Evolutionary conservation across 176 grass and related monocot genomes (phyloP), one percentile per base, ranked within the genome.

Genomic region (Miscanthus lutarioriparius): DNA sequence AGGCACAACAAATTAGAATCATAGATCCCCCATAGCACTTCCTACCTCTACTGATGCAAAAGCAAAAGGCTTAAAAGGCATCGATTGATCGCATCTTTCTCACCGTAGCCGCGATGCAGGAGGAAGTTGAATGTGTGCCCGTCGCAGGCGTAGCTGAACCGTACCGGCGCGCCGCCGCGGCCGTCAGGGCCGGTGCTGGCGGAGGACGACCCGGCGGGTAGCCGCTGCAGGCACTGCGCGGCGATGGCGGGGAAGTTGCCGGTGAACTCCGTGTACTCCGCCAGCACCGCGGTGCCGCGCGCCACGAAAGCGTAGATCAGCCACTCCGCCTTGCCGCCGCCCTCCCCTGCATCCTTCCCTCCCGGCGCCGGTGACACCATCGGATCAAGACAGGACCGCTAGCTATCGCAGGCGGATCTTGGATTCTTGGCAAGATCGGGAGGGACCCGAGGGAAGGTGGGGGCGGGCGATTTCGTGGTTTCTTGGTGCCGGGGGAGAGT

Each of bases 211-310:
- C 77, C 62, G 4, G 90, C 90, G 20, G 95, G 95, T 40, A 97
- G 87, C 71, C 94, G 90, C 72, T 95, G 92, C 72, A 97, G 89
- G 82, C 95, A 97, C 78, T 90, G 92, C 53, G 84, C 79, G 0
- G 95, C 92, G 70, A 97, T 92, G 53, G 92, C 89, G 43, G 95
- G 90, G 67, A 97, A 97, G 86, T 95, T 97, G 13, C 95, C 95
- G 41, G 95, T 97, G 85, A 87, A 95, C 85, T 97, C 95, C 12
- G 95, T 97, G 89, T 97, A 94, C 87, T 97, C 95, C 26, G 92
- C 86, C 56, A 97, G 79, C 65, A 97, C 95, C 23, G 94, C 87
- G 23, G 89, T 97, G 54, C 95, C 95, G 78, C 95, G 89, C 71
- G 95, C 91, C 44, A 95, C 95, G 92, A 97, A 97, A 23, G 92